A percentile compares a stretch with the other conserved stretches of the same genome.
Conservation (phyloP, 2,329 filamentous ascomycete genomes). For the Scedosporium apiospermum region DNA sequence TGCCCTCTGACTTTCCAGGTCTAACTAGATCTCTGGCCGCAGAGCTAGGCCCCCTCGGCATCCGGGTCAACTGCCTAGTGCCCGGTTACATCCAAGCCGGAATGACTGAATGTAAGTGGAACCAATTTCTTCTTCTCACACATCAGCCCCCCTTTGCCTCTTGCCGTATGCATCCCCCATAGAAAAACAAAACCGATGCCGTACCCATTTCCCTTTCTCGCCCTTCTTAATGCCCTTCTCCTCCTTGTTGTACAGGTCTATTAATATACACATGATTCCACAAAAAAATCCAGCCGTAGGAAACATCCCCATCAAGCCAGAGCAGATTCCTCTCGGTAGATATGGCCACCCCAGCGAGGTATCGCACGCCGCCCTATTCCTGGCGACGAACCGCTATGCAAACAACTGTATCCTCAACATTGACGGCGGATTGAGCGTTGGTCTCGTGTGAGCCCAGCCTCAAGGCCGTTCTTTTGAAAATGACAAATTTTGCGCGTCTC, state of each 20-base stretch:
- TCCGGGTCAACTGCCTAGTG: slow-evolving; percentile 72
- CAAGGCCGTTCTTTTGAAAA: neutral
- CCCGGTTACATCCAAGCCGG: slow-evolving; percentile 76
- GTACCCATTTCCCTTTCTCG: neutral
- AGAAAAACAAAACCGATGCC: neutral
- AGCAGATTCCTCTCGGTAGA: slow-evolving; percentile 31
- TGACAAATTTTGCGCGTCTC: slow-evolving; percentile 15
- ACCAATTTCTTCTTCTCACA: neutral
- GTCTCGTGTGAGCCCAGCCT: slow-evolving; percentile 24
- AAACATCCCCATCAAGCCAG: slow-evolving; percentile 10
- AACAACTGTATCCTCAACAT: slow-evolving; percentile 83
- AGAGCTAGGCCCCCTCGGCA: slow-evolving; percentile 49
- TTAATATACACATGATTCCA: neutral
- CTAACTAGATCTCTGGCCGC: slow-evolving; percentile 58
- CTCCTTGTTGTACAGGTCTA: slow-evolving; percentile 5
- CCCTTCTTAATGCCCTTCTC: neutral
- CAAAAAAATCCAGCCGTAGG: neutral
- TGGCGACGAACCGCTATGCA: slow-evolving; percentile 69
- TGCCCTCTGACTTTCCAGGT: slow-evolving; percentile 29
- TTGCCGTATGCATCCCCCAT: neutral
- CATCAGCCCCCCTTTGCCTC: neutral
- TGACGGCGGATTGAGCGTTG: slow-evolving; percentile 72
- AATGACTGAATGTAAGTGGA: slow-evolving; percentile 59
- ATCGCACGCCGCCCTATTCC: slow-evolving; percentile 72
- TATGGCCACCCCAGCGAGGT: slow-evolving; percentile 63